Evolutionary conservation across 208 protist genomes (phyloP).

Genomic region (Trypanosoma lewisi): DNA sequence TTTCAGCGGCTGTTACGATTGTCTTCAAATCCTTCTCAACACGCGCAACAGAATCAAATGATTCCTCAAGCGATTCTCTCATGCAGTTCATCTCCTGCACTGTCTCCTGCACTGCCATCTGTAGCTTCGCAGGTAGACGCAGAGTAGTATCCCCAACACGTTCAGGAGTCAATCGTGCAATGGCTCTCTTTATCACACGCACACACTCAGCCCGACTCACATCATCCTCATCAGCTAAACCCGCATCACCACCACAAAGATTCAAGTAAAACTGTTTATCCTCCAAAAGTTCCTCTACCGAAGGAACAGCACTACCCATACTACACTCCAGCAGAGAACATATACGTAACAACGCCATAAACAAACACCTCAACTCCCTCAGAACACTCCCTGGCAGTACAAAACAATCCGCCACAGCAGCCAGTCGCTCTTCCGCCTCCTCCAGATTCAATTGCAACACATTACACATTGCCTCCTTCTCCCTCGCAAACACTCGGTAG

Average conservation of each 20-base stretch:
- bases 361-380: not conserved
- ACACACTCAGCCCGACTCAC: conserved; percentile 23
- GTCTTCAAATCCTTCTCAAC: not conserved
- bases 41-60: not conserved
- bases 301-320: not conserved
- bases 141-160: not conserved
- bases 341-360: not conserved
- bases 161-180: conserved; percentile 6
- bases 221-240: not conserved
- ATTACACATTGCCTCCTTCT: not conserved
- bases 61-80: not conserved
- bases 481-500: not conserved
- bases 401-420: not conserved
- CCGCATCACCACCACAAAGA: conserved; percentile 12
- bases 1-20: not conserved
- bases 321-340: conserved; percentile 12
- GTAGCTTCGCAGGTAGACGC: conserved; percentile 5
- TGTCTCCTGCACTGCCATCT: not conserved
- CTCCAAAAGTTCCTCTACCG: not conserved
- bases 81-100: not conserved
- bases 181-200: conserved; percentile 15
- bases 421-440: conserved; percentile 10
- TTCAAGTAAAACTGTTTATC: conserved; percentile 7
- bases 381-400: not conserved
- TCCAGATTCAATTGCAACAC: not conserved